Base-by-base conservation (phyloP, 2,329 filamentous ascomycete species). In the Claviceps digitariae region DNA sequence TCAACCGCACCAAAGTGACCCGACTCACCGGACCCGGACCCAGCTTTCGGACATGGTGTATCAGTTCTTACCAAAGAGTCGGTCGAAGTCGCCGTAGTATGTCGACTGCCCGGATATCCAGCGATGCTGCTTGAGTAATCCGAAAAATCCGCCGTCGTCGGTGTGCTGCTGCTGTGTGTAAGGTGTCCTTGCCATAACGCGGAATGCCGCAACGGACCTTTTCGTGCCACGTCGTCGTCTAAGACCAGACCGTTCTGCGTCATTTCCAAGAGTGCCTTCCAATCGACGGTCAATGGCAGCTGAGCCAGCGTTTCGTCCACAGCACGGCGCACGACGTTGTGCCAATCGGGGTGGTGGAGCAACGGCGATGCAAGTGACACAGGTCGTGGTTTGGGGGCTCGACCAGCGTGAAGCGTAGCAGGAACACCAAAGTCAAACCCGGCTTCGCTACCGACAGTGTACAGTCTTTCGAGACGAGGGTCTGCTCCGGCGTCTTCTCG, bases 81-180 rank as follows among this genome's bases (percentile, higher is more conserved):
- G 43, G 76, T 61, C 0, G 73, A 75, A 0, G 73, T 76, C 29
- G 67, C 69, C 9, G 69, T 66, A 0, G 74, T 75, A 52, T 74
- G 70, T 25, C 65, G 67, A 2, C 73, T 75, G 29, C 66, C 65
- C 1, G 72, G 69, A 2, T 70, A 63, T 3, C 56, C 60, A n/a
- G 68, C 69, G 4, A 63, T 62, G 47, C 69, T 71, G 15, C 72
- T 74, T 52, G 69, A 69, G 25, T 64, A 59, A 50, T 68, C 72
- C 4, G 71, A 72, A 1, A 52, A 29, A 9, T 57, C 57, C 12
- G 27, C 9, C 15, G 65, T 62, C 2, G 68, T 69, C 13, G 67
- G 69, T 3, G 72, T 71, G 9, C 69, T 64, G 0, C 69, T 64
- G 0, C 47, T 45, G 5, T 71, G 70, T 10, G 70, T 61, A 8